These are phyloP conservation scores for Hypoxylon rubiginosum DNA, from an alignment of 2,329 filamentous ascomycete species.

Conservation along the genomic window DNA sequence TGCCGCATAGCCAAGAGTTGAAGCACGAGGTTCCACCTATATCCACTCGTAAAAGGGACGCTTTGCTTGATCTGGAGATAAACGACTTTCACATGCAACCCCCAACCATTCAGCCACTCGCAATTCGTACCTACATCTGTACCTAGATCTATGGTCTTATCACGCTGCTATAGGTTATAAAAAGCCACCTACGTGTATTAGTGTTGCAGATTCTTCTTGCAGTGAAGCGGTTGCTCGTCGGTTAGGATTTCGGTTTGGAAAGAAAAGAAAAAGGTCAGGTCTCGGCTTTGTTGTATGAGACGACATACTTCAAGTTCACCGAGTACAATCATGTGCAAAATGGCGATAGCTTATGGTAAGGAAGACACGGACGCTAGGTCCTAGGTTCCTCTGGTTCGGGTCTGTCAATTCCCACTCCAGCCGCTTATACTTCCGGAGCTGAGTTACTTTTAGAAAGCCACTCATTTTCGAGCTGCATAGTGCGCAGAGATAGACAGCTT, in stretches of 20 bases:
- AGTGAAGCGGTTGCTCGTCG: background rate
- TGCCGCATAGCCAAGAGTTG: conserved; percentile 24
- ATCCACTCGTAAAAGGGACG: conserved; percentile 18
- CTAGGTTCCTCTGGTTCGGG: conserved; percentile 13
- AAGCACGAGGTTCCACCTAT: conserved; percentile 23
- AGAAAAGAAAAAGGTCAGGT: background rate
- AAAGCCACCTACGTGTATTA: background rate
- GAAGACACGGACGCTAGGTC: conserved; percentile 15
- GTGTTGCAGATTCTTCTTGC: background rate
- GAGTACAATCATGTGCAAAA: conserved; percentile 19
- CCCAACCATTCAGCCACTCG: background rate
- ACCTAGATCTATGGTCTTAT: background rate
- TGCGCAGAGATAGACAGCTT: no score
- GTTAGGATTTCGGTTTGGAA: background rate
- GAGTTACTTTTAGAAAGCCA: background rate
- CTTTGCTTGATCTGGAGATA: conserved; percentile 25
- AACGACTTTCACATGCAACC: conserved; percentile 41
- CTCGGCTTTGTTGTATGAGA: background rate
- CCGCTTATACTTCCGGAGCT: background rate
- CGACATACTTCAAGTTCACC: background rate
- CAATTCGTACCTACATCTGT: background rate
- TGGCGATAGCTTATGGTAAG: conserved; percentile 2
- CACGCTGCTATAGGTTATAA: background rate
- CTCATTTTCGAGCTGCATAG: background rate
- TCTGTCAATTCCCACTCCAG: conserved; percentile 9